Base-by-base conservation (phyloP, 1,139 yeast genomes). In the Geotrichum klebahnii region DNA sequence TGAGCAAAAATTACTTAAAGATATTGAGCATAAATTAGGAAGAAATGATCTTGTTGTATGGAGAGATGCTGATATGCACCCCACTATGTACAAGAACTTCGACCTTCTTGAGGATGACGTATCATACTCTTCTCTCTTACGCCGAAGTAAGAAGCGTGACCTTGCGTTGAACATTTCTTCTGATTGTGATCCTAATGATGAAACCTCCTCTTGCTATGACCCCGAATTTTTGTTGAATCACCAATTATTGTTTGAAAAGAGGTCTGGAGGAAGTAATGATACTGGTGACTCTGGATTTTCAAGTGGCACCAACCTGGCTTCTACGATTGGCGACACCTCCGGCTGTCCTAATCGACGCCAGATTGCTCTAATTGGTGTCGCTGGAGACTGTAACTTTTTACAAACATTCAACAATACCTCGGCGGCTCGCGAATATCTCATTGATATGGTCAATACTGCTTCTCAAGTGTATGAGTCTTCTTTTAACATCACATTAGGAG, bases 331-430 rank as follows among this genome's bases (percentile, higher is more conserved):
- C 23, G 60, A 65, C 51, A 61, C 66, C 6, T 46, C 56, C 1
- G 73, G 73, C 5, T 69, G 73, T 40, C 71, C 72, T 9, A 55
- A 56, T 2, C 60, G 63, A n/a, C 59, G 65, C 20, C 57, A 61
- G 50, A 60, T 65, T 28, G 70, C 73, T 2, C 57, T 67, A 24
- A 60, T 70, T 20, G 74, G 74, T 3, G 56, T 69, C n/a, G 73
- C 69, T 6, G 72, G 66, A 0, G 75, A 71, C 55, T 69, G 72
- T 55, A 64, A 62, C 52, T 69, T 60, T 53, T 34, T 68, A 37
- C 43, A 58, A 12, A 53, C 55, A 29, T 69, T 69, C 59, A 59
- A 61, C 50, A 53, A 59, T 19, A 51, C 63, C 12, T 54, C 62
- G 5, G 64, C 62, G 2, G 68, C 69, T 2, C 61, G 67, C 8